Evolutionary conservation across 1,139 yeast genomes (phyloP).

Genomic region (Geotrichum australiense): DNA sequence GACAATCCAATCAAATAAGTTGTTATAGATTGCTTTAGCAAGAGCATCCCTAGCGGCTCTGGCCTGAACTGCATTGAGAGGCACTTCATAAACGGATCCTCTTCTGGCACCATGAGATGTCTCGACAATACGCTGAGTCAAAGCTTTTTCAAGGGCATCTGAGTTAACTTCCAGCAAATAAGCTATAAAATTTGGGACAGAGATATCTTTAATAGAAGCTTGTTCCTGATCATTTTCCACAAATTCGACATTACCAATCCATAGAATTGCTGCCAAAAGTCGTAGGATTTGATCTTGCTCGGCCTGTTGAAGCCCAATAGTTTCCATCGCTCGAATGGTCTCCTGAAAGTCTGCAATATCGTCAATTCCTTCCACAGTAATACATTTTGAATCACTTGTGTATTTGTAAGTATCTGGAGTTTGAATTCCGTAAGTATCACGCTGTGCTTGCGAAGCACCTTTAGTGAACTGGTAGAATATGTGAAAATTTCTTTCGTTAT

Average conservation of each 20-base stretch:
- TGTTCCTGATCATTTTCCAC: slow-evolving; percentile 78
- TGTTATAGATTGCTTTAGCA: slow-evolving; percentile 90
- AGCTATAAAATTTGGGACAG: slow-evolving; percentile 91
- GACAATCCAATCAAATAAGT: slow-evolving; percentile 97
- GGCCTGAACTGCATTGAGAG: slow-evolving; percentile 87
- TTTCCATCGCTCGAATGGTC: slow-evolving; percentile 77
- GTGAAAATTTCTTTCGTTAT: slow-evolving; percentile 92
- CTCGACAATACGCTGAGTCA: slow-evolving; percentile 79
- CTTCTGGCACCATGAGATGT: slow-evolving; percentile 73
- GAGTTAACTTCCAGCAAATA: slow-evolving; percentile 80
- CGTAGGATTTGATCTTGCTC: slow-evolving; percentile 92
- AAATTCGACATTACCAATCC: slow-evolving; percentile 92
- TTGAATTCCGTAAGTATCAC: slow-evolving; percentile 82
- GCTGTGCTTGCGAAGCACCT: slow-evolving; percentile 77
- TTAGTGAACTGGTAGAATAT: slow-evolving; percentile 95
- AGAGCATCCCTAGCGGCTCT: slow-evolving; percentile 91
- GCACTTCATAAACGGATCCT: slow-evolving; percentile 92
- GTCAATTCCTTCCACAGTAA: slow-evolving; percentile 78
- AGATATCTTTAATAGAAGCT: slow-evolving; percentile 69
- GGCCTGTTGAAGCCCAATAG: slow-evolving; percentile 70
- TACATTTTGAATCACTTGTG: slow-evolving; percentile 82
- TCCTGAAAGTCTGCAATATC: slow-evolving; percentile 73
- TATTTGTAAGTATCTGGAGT: slow-evolving; percentile 88
- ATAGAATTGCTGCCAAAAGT: slow-evolving; percentile 73
- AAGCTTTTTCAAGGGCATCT: slow-evolving; percentile 54